phyloP scores from a whole-genome alignment of 2,329 filamentous ascomycete genomes.

The Graphiopsis chlorocephala region DNA sequence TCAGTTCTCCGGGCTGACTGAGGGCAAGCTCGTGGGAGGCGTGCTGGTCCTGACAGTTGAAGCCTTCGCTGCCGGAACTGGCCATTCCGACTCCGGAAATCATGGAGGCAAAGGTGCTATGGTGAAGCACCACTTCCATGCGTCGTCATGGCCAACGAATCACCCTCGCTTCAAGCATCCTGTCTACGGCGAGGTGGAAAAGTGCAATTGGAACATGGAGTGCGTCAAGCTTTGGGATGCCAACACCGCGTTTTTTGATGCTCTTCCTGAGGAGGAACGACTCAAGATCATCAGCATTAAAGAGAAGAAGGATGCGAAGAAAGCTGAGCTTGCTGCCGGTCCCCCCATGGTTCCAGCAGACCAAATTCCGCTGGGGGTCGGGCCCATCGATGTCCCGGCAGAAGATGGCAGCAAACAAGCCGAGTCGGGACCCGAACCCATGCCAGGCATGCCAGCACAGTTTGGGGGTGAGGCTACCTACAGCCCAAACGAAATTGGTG shows the following conservation, averaged over 20 bases:
- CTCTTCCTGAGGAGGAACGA: constrained; percentile 57
- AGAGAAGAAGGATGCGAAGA: background rate
- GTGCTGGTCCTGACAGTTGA: constrained; percentile 68
- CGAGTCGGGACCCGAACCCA: background rate
- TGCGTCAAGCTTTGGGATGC: constrained; percentile 66
- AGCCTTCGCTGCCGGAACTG: constrained; percentile 69
- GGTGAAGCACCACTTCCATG: constrained; percentile 73
- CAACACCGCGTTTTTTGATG: constrained; percentile 60
- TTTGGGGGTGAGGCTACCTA: background rate
- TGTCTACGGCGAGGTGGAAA: constrained; percentile 67
- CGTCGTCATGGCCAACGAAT: constrained; percentile 66
- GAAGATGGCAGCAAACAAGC: background rate
- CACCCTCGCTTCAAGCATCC: constrained; percentile 67
- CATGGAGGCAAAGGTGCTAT: constrained; percentile 65
- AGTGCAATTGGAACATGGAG: constrained; percentile 66
- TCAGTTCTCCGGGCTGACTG: constrained; percentile 61
- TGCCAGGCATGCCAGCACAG: background rate
- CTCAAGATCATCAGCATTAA: background rate
- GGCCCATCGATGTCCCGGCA: background rate
- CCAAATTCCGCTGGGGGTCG: background rate
- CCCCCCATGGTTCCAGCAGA: background rate
- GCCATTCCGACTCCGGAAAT: constrained; percentile 69
- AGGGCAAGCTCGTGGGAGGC: constrained; percentile 63
- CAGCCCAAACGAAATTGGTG: background rate
- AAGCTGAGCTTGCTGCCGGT: background rate